A percentile compares a stretch with the other conserved stretches of the same genome.
Evolutionary conservation across 306 rosid species (phyloP).

Genomic region (Hippophae gyantsensis): DNA sequence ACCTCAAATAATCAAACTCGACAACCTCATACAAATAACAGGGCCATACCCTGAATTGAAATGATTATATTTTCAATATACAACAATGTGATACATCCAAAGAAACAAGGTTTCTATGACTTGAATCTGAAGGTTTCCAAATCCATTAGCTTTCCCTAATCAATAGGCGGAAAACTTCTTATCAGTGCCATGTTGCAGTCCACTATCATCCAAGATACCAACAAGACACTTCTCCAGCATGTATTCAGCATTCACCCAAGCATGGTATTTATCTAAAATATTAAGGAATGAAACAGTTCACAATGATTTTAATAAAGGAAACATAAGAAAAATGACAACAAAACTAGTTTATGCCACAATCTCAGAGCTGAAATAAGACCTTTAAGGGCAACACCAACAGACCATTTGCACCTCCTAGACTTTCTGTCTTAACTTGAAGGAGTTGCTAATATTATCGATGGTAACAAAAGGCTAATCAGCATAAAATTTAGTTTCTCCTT

Average conservation of each 20-base stretch:
- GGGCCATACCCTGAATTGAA: no score
- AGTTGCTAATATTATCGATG: no score
- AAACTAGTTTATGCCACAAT: background rate
- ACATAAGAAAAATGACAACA: background rate
- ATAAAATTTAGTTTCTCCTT: no score
- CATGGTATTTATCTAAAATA: conserved; percentile 75
- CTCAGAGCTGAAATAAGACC: background rate
- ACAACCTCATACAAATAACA: no score
- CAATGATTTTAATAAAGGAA: background rate
- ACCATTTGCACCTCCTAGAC: background rate
- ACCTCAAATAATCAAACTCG: no score
- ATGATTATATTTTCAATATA: background rate
- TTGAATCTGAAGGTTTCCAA: background rate
- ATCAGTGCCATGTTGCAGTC: background rate
- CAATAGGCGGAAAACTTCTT: background rate
- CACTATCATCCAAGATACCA: conserved; percentile 53
- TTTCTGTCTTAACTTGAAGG: no score
- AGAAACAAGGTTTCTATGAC: background rate
- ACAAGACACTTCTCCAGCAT: conserved; percentile 80
- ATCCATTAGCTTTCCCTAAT: background rate
- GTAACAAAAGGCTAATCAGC: no score
- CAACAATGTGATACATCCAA: background rate
- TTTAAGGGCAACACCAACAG: background rate
- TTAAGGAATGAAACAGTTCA: conserved; percentile 31
- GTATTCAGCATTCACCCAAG: conserved; percentile 91